Conservation (phyloP, 2,329 filamentous ascomycete species). For the Aspergillus sp. region DNA sequence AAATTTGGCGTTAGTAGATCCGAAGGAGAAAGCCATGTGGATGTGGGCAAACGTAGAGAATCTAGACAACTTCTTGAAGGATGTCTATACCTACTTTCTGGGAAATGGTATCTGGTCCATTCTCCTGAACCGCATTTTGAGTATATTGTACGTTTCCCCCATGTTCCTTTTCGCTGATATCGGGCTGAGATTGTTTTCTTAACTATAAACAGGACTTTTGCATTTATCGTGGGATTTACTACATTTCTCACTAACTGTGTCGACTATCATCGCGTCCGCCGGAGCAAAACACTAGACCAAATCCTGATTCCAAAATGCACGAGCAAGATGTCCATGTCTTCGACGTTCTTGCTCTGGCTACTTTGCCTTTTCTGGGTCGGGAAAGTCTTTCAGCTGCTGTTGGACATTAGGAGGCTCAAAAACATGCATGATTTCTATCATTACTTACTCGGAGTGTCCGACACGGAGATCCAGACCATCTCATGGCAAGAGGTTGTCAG, state of each 20-base stretch:
- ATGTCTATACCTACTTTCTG: slow-evolving; percentile 83
- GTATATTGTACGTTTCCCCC: slow-evolving; percentile 62
- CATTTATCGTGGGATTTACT: slow-evolving; percentile 78
- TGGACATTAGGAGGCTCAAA: slow-evolving; percentile 70
- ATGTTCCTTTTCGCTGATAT: background rate
- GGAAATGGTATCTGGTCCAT: slow-evolving; percentile 86
- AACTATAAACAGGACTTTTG: slow-evolving; percentile 61
- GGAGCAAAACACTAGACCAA: slow-evolving; percentile 61
- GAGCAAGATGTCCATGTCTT: slow-evolving; percentile 68
- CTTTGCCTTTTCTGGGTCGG: slow-evolving; percentile 84
- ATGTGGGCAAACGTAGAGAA: slow-evolving; percentile 90
- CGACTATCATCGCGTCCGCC: slow-evolving; percentile 71
- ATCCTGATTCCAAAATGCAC: slow-evolving; percentile 75
- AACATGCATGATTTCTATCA: slow-evolving; percentile 84
- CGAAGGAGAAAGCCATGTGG: slow-evolving; percentile 81
- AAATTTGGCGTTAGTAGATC: slow-evolving; percentile 49
- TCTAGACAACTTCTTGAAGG: slow-evolving; percentile 80
- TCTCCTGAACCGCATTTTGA: slow-evolving; percentile 67
- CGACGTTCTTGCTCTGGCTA: slow-evolving; percentile 78
- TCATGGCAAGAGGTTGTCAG: slow-evolving; percentile 91
- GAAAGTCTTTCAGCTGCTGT: slow-evolving; percentile 71
- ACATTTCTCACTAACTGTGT: slow-evolving; percentile 85
- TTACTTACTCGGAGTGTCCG: slow-evolving; percentile 77
- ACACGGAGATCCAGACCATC: slow-evolving; percentile 86
- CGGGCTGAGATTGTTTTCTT: background rate